A percentile compares a stretch with the other conserved stretches of the same genome.
These are phyloP conservation scores for Xylariaceae sp. DNA, from an alignment of 2,329 filamentous ascomycete genomes.

Conservation along the genomic window DNA sequence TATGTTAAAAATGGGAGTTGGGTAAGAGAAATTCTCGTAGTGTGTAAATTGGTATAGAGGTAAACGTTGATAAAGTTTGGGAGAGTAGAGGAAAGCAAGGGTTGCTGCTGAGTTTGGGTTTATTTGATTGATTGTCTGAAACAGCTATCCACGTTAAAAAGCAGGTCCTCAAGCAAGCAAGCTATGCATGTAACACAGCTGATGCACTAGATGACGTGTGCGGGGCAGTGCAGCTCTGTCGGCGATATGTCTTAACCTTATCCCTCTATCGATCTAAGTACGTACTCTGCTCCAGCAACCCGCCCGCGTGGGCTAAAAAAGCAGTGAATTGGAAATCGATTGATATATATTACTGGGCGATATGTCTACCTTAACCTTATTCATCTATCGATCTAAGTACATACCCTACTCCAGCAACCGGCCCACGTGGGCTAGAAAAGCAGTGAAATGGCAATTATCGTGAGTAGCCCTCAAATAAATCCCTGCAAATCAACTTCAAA, in stretches of 20 bases:
- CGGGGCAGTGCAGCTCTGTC: constrained; percentile 28
- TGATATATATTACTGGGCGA: too few relatives aligned
- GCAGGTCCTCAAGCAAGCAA: too few relatives aligned
- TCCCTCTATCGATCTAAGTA: background rate
- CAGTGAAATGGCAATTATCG: background rate
- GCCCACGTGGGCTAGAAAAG: background rate
- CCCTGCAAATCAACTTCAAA: background rate
- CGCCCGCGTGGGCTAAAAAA: background rate
- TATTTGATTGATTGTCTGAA: constrained; percentile 18
- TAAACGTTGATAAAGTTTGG: background rate
- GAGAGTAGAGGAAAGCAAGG: constrained; percentile 1
- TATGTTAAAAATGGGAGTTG: background rate
- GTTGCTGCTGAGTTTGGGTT: background rate
- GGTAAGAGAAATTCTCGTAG: background rate
- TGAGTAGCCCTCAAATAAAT: background rate
- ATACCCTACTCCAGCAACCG: background rate
- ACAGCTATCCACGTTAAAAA: constrained; percentile 22
- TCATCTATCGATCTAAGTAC: background rate
- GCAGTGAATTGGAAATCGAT: background rate
- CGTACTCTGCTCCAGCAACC: background rate
- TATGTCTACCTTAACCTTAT: too few relatives aligned
- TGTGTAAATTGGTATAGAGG: background rate
- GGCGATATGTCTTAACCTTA: background rate
- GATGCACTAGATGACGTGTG: constrained; percentile 37
- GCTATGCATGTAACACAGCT: constrained; percentile 7